Evolutionary conservation across 2,329 filamentous ascomycete genomes (phyloP).

Genomic region (Venturia pyrina): DNA sequence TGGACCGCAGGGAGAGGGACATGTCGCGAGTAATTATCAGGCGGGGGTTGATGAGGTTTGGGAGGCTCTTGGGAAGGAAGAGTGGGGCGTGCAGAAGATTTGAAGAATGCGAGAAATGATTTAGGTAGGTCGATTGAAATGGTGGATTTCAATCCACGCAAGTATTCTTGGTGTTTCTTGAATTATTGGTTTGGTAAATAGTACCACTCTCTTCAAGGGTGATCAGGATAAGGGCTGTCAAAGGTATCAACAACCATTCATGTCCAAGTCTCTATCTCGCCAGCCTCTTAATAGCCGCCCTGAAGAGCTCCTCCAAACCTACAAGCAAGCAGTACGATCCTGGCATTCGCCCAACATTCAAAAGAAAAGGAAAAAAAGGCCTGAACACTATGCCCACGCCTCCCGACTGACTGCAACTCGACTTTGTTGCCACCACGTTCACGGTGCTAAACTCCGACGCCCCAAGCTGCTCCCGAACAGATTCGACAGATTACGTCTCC

Average conservation of each 20-base stretch:
- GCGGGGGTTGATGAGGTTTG: slow-evolving; percentile 37
- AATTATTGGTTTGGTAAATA: background rate
- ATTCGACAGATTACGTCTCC: no score
- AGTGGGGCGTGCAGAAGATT: slow-evolving; percentile 34
- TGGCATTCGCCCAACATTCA: no score
- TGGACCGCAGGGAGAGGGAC: slow-evolving; percentile 25
- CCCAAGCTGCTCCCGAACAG: no score
- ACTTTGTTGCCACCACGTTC: no score
- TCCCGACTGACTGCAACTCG: no score
- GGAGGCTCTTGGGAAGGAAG: slow-evolving; percentile 34
- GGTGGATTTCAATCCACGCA: background rate
- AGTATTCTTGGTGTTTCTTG: background rate
- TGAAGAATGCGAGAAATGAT: background rate
- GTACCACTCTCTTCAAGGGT: no score
- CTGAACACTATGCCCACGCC: no score
- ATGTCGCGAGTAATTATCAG: slow-evolving; percentile 33
- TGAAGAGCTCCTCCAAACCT: background rate
- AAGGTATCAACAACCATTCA: background rate
- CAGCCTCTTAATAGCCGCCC: background rate
- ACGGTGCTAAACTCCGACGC: no score
- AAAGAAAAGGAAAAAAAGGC: no score
- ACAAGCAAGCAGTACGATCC: no score
- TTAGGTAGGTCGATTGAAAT: background rate
- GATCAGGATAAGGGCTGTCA: no score
- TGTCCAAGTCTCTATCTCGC: background rate